These are phyloP conservation scores for Sicyos edulis DNA, from an alignment of 306 rosid genomes.

Conservation along the genomic window DNA sequence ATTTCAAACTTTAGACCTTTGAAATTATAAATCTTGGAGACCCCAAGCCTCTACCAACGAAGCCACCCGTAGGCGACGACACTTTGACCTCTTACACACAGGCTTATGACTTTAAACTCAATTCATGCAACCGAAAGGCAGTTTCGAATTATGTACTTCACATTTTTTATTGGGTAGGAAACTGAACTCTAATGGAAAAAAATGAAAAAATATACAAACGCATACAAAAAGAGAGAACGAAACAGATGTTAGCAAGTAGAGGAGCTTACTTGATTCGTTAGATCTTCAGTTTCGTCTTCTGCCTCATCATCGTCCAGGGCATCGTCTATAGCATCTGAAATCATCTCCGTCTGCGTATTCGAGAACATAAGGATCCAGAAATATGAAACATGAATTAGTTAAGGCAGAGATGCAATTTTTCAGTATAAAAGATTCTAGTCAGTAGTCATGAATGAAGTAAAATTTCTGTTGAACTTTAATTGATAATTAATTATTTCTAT, in stretches of 20 bases:
- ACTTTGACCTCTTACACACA: neutral
- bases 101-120: neutral
- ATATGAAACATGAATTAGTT: conserved; percentile 12
- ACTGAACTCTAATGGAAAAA: no score
- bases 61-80: no score
- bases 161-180: neutral
- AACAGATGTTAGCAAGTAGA: conserved; percentile 23
- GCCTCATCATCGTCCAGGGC: conserved; percentile 90
- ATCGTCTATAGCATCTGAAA: conserved; percentile 93
- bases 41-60: no score
- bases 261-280: conserved; percentile 72
- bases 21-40: no score
- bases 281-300: conserved; percentile 94
- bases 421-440: neutral
- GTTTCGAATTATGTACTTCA: neutral
- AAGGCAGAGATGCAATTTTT: neutral
- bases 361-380: conserved; percentile 25
- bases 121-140: neutral
- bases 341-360: conserved; percentile 89
- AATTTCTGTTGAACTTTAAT: neutral
- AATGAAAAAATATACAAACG: no score
- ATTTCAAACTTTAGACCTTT: no score
- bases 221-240: neutral
- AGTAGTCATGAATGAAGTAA: neutral
- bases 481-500: neutral